phyloP scores from a whole-genome alignment of 2,329 filamentous ascomycete species.

The Sphaerulina populicola region DNA sequence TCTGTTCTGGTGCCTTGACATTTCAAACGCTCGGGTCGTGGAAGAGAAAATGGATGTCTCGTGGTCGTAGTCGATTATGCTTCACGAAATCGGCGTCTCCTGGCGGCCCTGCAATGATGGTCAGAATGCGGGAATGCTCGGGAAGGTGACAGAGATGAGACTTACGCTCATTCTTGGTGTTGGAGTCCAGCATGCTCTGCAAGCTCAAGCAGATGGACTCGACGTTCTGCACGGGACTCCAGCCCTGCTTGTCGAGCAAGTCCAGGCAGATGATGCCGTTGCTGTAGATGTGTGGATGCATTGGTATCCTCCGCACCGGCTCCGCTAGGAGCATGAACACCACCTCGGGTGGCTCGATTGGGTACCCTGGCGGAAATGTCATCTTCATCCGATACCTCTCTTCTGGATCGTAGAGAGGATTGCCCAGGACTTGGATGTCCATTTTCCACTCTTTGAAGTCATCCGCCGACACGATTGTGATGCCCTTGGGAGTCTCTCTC shows the following conservation, averaged over 20 bases:
- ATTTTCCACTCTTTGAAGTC: slow-evolving; percentile 84
- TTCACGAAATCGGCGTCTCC: slow-evolving; percentile 85
- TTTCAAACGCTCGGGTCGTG: slow-evolving; percentile 62
- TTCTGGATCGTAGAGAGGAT: slow-evolving; percentile 68
- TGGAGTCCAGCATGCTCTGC: slow-evolving; percentile 96
- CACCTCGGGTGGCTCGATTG: slow-evolving; percentile 94
- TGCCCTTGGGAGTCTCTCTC: slow-evolving; percentile 55
- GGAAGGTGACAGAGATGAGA: background rate
- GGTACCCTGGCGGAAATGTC: slow-evolving; percentile 73
- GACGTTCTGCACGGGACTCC: slow-evolving; percentile 94
- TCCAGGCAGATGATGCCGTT: slow-evolving; percentile 99
- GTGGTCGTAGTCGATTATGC: slow-evolving; percentile 67
- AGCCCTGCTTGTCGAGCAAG: slow-evolving; percentile 75
- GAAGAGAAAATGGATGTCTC: slow-evolving; percentile 89
- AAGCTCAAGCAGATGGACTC: slow-evolving; percentile 96
- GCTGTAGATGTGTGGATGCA: slow-evolving; percentile 95
- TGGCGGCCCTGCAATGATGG: slow-evolving; percentile 47
- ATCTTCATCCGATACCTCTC: slow-evolving; percentile 82
- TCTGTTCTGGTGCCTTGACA: background rate
- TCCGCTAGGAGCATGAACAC: slow-evolving; percentile 62
- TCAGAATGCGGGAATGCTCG: background rate
- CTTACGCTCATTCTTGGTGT: slow-evolving; percentile 73
- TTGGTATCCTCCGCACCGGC: slow-evolving; percentile 59
- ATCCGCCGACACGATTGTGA: slow-evolving; percentile 70
- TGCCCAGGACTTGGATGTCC: slow-evolving; percentile 88